Percentiles rank a stretch among this genome's conserved stretches.
Conservation (phyloP, 2,329 filamentous ascomycete species). For the Rasamsonia emersonii region DNA sequence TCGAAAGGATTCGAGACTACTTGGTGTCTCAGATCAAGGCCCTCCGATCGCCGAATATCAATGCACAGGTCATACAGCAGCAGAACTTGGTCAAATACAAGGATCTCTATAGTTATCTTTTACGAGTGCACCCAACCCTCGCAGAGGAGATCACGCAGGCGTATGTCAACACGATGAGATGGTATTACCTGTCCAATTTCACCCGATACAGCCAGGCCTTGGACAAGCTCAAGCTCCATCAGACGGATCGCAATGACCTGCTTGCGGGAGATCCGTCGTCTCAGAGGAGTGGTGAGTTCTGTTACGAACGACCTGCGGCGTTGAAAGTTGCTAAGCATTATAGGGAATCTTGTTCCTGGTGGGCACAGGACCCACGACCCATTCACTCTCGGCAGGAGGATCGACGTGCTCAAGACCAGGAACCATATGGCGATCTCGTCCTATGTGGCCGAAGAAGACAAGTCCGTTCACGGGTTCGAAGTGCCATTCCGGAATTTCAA, state of each 20-base stretch:
- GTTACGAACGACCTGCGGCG: no score
- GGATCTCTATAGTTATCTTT: constrained; percentile 77
- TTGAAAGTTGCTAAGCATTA: constrained; percentile 10
- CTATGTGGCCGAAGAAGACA: constrained; percentile 85
- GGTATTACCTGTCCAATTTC: constrained; percentile 94
- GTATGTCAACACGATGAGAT: constrained; percentile 97
- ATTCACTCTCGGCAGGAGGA: constrained; percentile 77
- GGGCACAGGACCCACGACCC: constrained; percentile 58
- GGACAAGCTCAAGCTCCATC: constrained; percentile 74
- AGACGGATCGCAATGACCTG: constrained; percentile 73
- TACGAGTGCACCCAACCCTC: constrained; percentile 70
- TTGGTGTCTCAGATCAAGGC: constrained; percentile 92
- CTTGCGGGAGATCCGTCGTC: constrained; percentile 68
- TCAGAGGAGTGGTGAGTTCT: constrained; percentile 46
- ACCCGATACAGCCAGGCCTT: constrained; percentile 76
- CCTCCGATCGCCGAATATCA: constrained; percentile 87
- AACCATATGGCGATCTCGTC: constrained; percentile 73
- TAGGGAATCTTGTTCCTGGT: constrained; percentile 30
- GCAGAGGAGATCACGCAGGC: constrained; percentile 85
- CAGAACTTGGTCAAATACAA: constrained; percentile 83
- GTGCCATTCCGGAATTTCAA: constrained; percentile 91
- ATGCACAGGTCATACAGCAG: constrained; percentile 93
- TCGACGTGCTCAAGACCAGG: constrained; percentile 68
- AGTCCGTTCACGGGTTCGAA: constrained; percentile 77
- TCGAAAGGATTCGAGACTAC: constrained; percentile 89